Evolutionary conservation across 345 rosid species (phyloP).

Genomic region (Barbarea vulgaris): DNA sequence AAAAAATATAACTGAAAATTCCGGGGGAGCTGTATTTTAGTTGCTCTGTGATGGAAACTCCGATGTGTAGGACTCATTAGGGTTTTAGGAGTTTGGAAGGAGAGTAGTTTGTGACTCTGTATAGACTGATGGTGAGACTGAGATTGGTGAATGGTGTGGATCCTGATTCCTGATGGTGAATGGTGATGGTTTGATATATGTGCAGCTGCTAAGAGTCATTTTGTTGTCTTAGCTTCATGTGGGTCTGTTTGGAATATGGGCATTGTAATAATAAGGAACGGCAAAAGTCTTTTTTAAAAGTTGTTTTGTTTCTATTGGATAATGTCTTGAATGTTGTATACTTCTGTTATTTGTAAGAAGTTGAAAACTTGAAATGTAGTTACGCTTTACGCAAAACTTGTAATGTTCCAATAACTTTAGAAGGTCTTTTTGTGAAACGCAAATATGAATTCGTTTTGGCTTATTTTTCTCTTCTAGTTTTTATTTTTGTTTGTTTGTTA

Average conservation of each 20-base stretch:
- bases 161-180: background rate
- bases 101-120: conserved; percentile 33
- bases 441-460: background rate
- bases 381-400: background rate
- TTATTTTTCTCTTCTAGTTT: background rate
- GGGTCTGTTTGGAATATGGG: conserved; percentile 16
- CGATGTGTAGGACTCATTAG: conserved; percentile 28
- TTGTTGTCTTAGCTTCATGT: conserved; percentile 32
- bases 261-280: conserved; percentile 32
- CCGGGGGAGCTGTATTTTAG: conserved; percentile 64
- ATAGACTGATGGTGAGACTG: conserved; percentile 37
- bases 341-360: conserved; percentile 28
- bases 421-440: background rate
- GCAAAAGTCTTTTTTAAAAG: conserved; percentile 9
- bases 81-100: conserved; percentile 39
- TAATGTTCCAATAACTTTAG: background rate
- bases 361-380: conserved; percentile 13
- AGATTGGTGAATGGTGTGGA: background rate
- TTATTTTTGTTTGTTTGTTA: background rate
- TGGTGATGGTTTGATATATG: conserved; percentile 15
- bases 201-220: conserved; percentile 20
- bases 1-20: conserved; percentile 1
- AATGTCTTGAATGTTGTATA: conserved; percentile 5
- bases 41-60: conserved; percentile 56
- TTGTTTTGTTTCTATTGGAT: conserved; percentile 34